Conservation (phyloP, 352 stramenopile genomes). For the Plasmopara halstedii region DNA sequence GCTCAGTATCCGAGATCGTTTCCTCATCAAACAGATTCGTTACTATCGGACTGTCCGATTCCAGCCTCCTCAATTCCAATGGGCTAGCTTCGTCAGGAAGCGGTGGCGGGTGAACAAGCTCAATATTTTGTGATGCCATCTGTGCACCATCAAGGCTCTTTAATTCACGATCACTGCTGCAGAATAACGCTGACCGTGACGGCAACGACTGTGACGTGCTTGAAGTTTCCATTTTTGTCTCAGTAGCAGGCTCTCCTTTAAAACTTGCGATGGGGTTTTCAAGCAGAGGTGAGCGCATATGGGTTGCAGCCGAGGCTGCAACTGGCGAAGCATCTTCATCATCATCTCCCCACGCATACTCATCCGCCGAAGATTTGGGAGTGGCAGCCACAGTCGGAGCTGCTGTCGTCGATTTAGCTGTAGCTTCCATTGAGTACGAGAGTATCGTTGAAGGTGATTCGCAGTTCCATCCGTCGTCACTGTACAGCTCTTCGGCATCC, state of each 20-base stretch:
- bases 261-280: neutral
- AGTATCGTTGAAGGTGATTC: conserved; percentile 68
- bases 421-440: conserved; percentile 28
- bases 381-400: neutral
- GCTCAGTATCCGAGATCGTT: conserved; percentile 3
- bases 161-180: conserved; percentile 5
- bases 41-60: conserved; percentile 2
- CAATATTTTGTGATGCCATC: conserved; percentile 2
- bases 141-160: conserved; percentile 5
- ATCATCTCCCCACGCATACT: conserved; percentile 49
- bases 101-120: conserved; percentile 1
- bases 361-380: conserved; percentile 8
- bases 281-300: conserved; percentile 4
- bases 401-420: conserved; percentile 3
- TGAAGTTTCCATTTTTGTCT: conserved; percentile 4
- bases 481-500: conserved; percentile 51
- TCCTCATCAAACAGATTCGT: neutral
- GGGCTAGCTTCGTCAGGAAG: conserved; percentile 1
- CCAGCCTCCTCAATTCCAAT: conserved; percentile 1
- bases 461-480: conserved; percentile 62
- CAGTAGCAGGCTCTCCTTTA: conserved; percentile 1
- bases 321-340: conserved; percentile 20
- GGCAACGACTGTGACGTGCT: neutral
- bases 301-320: conserved; percentile 2
- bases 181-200: neutral